These are phyloP conservation scores for Trichoderma sp. DNA, from an alignment of 2,329 filamentous ascomycete species.

Conservation along the genomic window DNA sequence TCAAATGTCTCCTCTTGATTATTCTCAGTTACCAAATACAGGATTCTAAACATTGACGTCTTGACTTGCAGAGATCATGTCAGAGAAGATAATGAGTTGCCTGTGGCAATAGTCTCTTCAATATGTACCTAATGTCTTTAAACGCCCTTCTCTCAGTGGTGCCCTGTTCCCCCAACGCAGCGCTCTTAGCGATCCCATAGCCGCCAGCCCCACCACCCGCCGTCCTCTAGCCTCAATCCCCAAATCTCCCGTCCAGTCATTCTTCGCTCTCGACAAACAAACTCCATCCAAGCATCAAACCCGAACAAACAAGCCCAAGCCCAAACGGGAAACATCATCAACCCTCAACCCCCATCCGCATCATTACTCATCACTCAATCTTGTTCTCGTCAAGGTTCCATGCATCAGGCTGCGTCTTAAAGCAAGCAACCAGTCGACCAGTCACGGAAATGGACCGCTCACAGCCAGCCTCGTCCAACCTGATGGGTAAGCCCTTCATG, in stretches of 20 bases:
- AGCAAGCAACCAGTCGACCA: too few species aligned
- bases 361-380: slow-evolving; percentile 3
- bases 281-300: not conserved
- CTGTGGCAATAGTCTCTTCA: too few species aligned
- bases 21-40: too few species aligned
- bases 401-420: not conserved
- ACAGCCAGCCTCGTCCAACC: slow-evolving; percentile 40
- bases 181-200: not conserved
- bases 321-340: not conserved
- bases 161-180: not conserved
- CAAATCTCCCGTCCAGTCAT: not conserved
- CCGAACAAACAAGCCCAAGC: not conserved
- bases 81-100: too few species aligned
- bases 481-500: slow-evolving; percentile 40
- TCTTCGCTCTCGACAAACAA: slow-evolving; percentile 1
- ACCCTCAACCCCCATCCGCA: too few species aligned
- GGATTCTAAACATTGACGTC: too few species aligned
- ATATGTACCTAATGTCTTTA: too few species aligned
- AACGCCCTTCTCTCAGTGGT: too few species aligned
- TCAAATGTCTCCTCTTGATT: too few species aligned
- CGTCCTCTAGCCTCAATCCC: not conserved
- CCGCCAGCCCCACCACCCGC: slow-evolving; percentile 3
- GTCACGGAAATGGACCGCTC: slow-evolving; percentile 39
- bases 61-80: too few species aligned
- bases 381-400: not conserved